Evolutionary conservation across 2,329 filamentous ascomycete species (phyloP), one percentile per base, ranked within the genome.

Genomic region (Stagonosporopsis rhizophila): DNA sequence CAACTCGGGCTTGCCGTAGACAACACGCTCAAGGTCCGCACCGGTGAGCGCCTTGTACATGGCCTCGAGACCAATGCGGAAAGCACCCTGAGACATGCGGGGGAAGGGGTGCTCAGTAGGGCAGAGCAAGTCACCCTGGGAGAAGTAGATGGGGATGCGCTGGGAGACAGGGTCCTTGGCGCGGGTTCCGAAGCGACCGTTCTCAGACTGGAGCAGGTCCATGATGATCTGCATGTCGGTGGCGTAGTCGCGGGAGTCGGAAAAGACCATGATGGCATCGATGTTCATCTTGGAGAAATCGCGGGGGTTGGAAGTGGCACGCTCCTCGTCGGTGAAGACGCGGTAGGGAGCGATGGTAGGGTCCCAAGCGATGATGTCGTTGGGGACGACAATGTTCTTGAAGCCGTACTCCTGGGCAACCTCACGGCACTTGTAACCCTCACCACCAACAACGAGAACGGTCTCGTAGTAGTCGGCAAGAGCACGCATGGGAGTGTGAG

Each of bases 181-280:
- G 40, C 83, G 78, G 44, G 89, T 91, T 58, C 82, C 80, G 35
- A 90, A 78, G 48, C 83, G 82, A 62, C 89, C 89, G 69, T 90
- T 83, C 76, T 90, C 83, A 42, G 85, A 85, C 50, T 86, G 85
- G 42, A 91, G 80, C 52, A 91, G 81, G 71, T 91, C 88, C 77
- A 91, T 86, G 75, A 90, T 90, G 77, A 91, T 87, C 75, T 91
- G 88, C 77, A 89, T 86, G 76, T 91, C 88, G 59, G 87, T 90
- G 32, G 86, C 86, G 76, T 90, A 91, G 77, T 91, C 88, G 66
- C 88, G 84, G 46, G 86, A 88, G 78, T 90, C 88, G 58, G 87
- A 89, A 79, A 90, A 90, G 69, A 90, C 87, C 73, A 91, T 82
- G 77, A 91, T 90, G 65, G 88, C 88, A 41, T 90, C 85, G 69